phyloP scores from a whole-genome alignment of 1,139 yeast genomes.

The Candida sp. region DNA sequence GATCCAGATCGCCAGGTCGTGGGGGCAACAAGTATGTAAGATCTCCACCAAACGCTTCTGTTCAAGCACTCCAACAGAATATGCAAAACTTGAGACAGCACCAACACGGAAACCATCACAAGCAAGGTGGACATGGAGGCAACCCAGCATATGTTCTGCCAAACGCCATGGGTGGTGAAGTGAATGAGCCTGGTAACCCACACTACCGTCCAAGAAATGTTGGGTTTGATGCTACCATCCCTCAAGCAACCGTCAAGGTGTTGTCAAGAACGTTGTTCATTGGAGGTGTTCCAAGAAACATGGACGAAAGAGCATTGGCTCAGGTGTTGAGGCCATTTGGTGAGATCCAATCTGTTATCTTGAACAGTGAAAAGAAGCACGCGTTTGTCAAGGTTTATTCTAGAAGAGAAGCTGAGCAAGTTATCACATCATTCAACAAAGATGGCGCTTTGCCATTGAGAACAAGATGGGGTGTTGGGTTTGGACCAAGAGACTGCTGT shows the following conservation, averaged over 20 bases:
- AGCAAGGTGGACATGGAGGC: background rate
- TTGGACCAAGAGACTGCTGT: slow-evolving; percentile 98
- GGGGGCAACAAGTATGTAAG: slow-evolving; percentile 23
- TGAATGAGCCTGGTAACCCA: slow-evolving; percentile 69
- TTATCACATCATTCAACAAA: slow-evolving; percentile 58
- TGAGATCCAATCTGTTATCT: slow-evolving; percentile 90
- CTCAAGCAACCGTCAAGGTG: slow-evolving; percentile 83
- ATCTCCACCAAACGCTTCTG: slow-evolving; percentile 29
- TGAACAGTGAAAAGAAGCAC: slow-evolving; percentile 89
- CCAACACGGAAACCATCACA: slow-evolving; percentile 2
- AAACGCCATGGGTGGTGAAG: slow-evolving; percentile 46
- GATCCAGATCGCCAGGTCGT: slow-evolving; percentile 62
- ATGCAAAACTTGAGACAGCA: slow-evolving; percentile 15
- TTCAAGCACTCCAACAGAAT: slow-evolving; percentile 14
- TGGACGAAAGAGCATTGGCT: slow-evolving; percentile 77
- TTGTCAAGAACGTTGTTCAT: slow-evolving; percentile 89
- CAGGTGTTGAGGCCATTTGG: slow-evolving; percentile 82
- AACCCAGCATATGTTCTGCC: slow-evolving; percentile 14
- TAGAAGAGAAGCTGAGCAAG: slow-evolving; percentile 91
- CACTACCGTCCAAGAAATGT: slow-evolving; percentile 77
- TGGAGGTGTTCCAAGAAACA: slow-evolving; percentile 89
- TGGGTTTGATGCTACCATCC: slow-evolving; percentile 70
- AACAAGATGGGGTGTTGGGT: slow-evolving; percentile 99
- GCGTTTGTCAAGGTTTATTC: slow-evolving; percentile 97
- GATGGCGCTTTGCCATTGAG: slow-evolving; percentile 61